Evolutionary conservation across 1,284 basidiomycete genomes (phyloP).

Genomic region (Microbotryum violaceum): DNA sequence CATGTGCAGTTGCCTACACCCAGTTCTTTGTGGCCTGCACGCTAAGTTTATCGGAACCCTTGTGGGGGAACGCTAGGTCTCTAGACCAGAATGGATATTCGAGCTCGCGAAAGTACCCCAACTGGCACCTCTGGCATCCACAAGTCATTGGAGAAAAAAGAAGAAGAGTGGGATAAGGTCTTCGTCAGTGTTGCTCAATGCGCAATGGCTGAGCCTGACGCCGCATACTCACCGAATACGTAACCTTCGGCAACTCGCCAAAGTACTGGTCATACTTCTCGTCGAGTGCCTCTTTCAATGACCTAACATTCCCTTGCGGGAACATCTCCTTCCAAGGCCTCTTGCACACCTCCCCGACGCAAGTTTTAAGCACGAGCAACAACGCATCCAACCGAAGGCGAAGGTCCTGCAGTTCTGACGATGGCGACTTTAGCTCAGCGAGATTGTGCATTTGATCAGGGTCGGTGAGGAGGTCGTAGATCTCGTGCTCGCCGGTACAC

Average conservation of each 20-base stretch:
- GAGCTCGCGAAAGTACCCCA: slow-evolving; percentile 15
- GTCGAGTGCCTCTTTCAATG: slow-evolving; percentile 29
- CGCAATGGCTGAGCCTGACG: not conserved
- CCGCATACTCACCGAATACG: slow-evolving; percentile 20
- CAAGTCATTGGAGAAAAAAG: not conserved
- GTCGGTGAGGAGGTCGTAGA: slow-evolving; percentile 37
- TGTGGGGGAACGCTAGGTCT: slow-evolving; percentile 8
- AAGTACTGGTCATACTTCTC: slow-evolving; percentile 35
- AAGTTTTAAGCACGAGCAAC: slow-evolving; percentile 38
- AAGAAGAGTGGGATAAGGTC: not conserved
- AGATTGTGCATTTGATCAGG: slow-evolving; percentile 38
- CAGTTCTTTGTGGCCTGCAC: no score
- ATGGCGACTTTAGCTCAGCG: slow-evolving; percentile 2
- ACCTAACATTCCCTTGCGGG: slow-evolving; percentile 16
- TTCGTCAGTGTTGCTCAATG: not conserved
- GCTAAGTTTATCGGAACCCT: no score
- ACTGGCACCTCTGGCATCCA: slow-evolving; percentile 6
- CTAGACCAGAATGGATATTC: slow-evolving; percentile 23
- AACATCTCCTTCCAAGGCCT: slow-evolving; percentile 35
- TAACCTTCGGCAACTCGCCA: slow-evolving; percentile 33
- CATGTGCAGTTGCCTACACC: no score
- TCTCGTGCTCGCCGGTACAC: slow-evolving; percentile 41
- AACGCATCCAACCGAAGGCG: slow-evolving; percentile 37
- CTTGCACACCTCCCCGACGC: slow-evolving; percentile 35
- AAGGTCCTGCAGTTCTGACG: not conserved